Percentiles rank a stretch among this genome's conserved stretches.
Conservation (phyloP, 441 rosid species). For the Aquilaria agallochum region DNA sequence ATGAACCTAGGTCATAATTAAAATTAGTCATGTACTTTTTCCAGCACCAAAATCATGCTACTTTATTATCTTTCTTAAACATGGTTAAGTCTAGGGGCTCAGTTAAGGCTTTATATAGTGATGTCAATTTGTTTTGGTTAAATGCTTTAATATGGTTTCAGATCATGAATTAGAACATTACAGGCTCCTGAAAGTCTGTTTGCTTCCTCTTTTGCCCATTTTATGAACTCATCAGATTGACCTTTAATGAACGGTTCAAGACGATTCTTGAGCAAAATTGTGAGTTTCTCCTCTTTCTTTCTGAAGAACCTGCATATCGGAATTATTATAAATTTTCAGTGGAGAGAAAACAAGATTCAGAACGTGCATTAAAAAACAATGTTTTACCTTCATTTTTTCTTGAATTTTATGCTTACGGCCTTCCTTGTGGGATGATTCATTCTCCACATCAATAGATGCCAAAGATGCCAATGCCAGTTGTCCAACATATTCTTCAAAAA, state of each 20-base stretch:
- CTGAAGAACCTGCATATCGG: conserved; percentile 33
- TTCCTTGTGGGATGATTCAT: conserved; percentile 46
- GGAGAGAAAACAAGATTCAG: background rate
- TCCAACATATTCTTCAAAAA: conserved; percentile 89
- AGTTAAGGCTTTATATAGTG: too few relatives aligned
- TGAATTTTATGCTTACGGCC: conserved; percentile 40
- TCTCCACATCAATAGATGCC: conserved; percentile 52
- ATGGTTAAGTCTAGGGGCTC: too few relatives aligned
- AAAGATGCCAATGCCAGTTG: conserved; percentile 79
- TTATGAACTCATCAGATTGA: conserved; percentile 46
- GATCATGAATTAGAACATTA: conserved; percentile 17
- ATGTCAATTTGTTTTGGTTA: too few relatives aligned
- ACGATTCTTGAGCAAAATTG: conserved; percentile 44
- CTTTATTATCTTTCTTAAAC: too few relatives aligned
- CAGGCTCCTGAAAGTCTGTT: conserved; percentile 69
- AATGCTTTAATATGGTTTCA: too few relatives aligned
- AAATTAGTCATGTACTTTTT: too few relatives aligned
- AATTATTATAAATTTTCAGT: background rate
- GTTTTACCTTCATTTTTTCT: conserved; percentile 67
- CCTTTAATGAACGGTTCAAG: conserved; percentile 83
- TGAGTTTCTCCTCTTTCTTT: conserved; percentile 34
- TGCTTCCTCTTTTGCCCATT: conserved; percentile 85
- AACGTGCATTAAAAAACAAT: conserved; percentile 2
- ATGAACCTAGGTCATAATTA: too few relatives aligned
- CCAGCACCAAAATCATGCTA: too few relatives aligned